Conservation (phyloP, 208 protist species). For the Novymonas esmeraldas region DNA sequence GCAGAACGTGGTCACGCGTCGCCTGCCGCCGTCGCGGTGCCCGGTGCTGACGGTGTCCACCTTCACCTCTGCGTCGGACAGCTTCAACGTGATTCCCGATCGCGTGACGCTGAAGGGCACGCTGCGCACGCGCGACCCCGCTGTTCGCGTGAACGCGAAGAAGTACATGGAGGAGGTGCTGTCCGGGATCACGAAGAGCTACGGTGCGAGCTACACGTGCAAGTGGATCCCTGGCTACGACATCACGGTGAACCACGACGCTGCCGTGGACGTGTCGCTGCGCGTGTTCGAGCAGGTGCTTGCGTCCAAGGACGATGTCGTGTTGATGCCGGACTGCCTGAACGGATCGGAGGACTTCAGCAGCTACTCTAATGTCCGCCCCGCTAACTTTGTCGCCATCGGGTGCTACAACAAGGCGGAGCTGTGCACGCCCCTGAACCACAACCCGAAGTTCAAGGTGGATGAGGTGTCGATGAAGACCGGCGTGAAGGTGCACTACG, state of each 20-base stretch:
- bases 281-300: constrained; percentile 32
- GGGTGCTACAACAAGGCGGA: constrained; percentile 41
- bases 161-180: background rate
- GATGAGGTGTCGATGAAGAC: constrained; percentile 57
- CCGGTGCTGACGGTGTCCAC: constrained; percentile 52
- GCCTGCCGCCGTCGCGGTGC: constrained; percentile 33
- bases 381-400: constrained; percentile 51
- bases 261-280: constrained; percentile 35
- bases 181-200: background rate
- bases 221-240: constrained; percentile 42
- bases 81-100: constrained; percentile 69
- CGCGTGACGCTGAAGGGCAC: constrained; percentile 48
- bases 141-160: constrained; percentile 21
- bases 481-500: constrained; percentile 43
- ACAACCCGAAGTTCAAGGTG: constrained; percentile 55
- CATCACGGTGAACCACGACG: constrained; percentile 46
- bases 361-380: constrained; percentile 36
- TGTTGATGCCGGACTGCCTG: constrained; percentile 29
- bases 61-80: constrained; percentile 43
- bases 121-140: constrained; percentile 40
- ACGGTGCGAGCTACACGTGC: constrained; percentile 5
- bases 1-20: constrained; percentile 59
- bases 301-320: constrained; percentile 23
- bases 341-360: constrained; percentile 52
- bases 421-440: constrained; percentile 35